These are phyloP conservation scores for Sungouiozyma ichnusensis DNA, from an alignment of 805 yeast genomes.

Conservation along the genomic window DNA sequence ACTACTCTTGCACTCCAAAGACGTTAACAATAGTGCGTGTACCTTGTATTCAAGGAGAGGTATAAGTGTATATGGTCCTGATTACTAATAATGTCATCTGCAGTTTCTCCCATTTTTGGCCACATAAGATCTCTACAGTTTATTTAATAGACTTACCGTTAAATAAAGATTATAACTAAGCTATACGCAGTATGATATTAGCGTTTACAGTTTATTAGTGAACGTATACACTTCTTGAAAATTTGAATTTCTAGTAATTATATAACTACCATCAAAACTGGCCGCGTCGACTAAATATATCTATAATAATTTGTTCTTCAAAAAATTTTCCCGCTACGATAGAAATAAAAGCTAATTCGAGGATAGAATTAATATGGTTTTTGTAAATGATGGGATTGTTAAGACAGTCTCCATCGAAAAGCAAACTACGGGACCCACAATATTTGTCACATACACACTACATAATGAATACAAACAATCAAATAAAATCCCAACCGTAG, in stretches of 20 bases:
- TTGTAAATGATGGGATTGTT: background rate
- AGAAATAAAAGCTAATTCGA: background rate
- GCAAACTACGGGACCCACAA: background rate
- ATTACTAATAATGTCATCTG: no score
- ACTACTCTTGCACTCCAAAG: background rate
- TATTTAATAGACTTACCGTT: no score
- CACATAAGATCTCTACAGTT: no score
- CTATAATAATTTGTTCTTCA: background rate
- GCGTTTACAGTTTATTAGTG: no score
- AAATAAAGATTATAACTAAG: no score
- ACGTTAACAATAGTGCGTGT: background rate
- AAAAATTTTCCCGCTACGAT: no score
- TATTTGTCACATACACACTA: background rate
- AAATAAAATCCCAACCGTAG: background rate
- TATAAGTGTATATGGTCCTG: background rate
- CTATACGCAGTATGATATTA: no score
- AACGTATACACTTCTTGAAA: no score
- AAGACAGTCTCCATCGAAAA: background rate
- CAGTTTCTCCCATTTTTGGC: no score
- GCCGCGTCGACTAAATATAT: no score
- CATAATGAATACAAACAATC: background rate
- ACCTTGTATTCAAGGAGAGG: background rate
- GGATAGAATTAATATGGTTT: background rate
- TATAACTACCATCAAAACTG: no score
- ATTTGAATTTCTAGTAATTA: no score